Conservation (phyloP, 768 basidiomycete species). For the Naganishia vishniacii region DNA sequence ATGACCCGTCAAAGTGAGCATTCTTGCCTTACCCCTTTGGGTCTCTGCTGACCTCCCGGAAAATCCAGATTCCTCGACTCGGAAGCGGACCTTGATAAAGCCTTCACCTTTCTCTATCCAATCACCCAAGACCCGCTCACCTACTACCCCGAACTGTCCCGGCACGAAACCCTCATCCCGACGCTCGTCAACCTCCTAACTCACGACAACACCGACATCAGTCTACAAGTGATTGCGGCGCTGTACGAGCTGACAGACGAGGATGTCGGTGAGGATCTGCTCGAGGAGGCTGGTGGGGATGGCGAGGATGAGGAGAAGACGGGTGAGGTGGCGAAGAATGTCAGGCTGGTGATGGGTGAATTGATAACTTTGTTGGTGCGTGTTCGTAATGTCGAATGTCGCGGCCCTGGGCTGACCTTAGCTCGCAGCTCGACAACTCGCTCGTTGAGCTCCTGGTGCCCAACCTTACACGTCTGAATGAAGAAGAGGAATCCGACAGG, state of each 20-base stretch:
- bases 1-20: slow-evolving; percentile 80
- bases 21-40: neutral
- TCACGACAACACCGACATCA: slow-evolving; percentile 95
- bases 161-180: slow-evolving; percentile 61
- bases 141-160: slow-evolving; percentile 84
- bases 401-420: neutral
- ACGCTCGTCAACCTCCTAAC: slow-evolving; percentile 77
- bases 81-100: slow-evolving; percentile 84
- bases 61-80: slow-evolving; percentile 99
- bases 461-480: slow-evolving; percentile 81
- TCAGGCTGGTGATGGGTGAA: slow-evolving; percentile 59
- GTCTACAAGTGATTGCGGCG: slow-evolving; percentile 88
- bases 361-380: slow-evolving; percentile 72
- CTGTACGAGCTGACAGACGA: slow-evolving; percentile 94
- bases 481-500: slow-evolving; percentile 73
- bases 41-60: neutral
- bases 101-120: slow-evolving; percentile 80
- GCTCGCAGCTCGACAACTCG: slow-evolving; percentile 66
- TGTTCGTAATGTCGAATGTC: slow-evolving; percentile 26
- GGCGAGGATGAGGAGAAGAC: slow-evolving; percentile 57
- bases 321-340: slow-evolving; percentile 57
- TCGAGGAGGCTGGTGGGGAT: slow-evolving; percentile 49
- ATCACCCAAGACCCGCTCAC: slow-evolving; percentile 74
- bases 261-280: slow-evolving; percentile 75
- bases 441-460: slow-evolving; percentile 82